Base-by-base conservation (phyloP, 2,329 filamentous ascomycete species). In the Xylaria sp. region DNA sequence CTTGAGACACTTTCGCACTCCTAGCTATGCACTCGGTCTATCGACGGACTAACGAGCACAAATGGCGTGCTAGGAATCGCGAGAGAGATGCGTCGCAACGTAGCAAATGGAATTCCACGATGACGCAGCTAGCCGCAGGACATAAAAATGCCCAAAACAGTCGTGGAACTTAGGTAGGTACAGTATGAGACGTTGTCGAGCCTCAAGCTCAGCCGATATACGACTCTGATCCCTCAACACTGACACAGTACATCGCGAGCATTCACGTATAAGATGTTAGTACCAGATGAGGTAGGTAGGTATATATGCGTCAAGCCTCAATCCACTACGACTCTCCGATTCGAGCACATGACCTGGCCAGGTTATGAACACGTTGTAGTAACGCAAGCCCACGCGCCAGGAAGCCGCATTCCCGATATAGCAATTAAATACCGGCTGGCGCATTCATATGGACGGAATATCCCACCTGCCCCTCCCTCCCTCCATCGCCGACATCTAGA, bases 351-450 rank as follows among this genome's bases (percentile, higher is more conserved):
- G 36, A 48, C 64, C 57, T 34, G 54, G 57, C 61, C 39, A 42
- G 48, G 64, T 61, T 51, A 11, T 65, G 64, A 57, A 65, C 64
- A 65, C 64, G 64, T 65, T 57, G 57, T 65, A 14, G 42, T 42
- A 42, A 34, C 14, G 24, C 11, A 42, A 17, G 39, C 11, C 27
- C 58, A 53, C 36, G 19, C 34, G 17, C 21, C 58, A 30, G 51
- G 21, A 17, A 42, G 14, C 27, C 32, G 51, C 17, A 36, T 65
- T 50, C 63, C 63, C 19, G 9, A 65, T 60, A 19, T 27, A 36
- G 57, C 11, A 61, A 42, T 21, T 45, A 51, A 58, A 45, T n/a
- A 47, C 47, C 47, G 57, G 53, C 53, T 58, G 58, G 42, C 21
- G 39, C 34, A n/a, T 24, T 21, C 21, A 19, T 17, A 1, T 53